Base-by-base conservation (phyloP, 345 rosid species). In the Citrus cavaleriei region DNA sequence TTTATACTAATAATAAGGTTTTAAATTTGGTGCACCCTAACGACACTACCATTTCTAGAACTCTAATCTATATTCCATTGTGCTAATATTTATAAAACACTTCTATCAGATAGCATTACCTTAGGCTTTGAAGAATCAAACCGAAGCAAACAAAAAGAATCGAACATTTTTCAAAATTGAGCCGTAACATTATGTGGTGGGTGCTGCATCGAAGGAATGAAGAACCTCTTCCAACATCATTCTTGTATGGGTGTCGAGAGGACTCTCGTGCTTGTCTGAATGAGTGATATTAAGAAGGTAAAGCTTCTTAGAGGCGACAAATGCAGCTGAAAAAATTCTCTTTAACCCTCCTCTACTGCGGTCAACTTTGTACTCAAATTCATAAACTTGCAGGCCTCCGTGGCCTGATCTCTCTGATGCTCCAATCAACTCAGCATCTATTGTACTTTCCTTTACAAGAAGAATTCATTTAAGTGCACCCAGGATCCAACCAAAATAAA, bases 331-430 rank as follows among this genome's bases (percentile, higher is more conserved):
- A 81, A 95, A 93, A 58, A 95, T 83, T 82, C 94, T 90, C 87
- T 91, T 92, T 82, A 91, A 82, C 55, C 98, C 98, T 78, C 98
- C 98, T 84, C 98, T 89, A 16, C 87, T 90, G 74, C 95, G 93
- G 81, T 95, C 96, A 32, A 92, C 79, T 81, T 72, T 87, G 87
- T 93, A 95, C 86, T 93, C 97, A 63, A 95, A 88, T 74, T 95
- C 98, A 19, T 93, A 95, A 2, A 92, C 92, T 81, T 89, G 86
- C 55, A 92, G 58, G 18, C 92, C 91, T 57, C 87, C 85, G 37
- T 77, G 73, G n/a, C 94, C 90, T 30, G 86, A 72, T 77, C 98
- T 88, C 83, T 95, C 97, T n/a, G 86, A 75, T 32, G 85, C 92
- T 83, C 88, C 88, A 58, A 95, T 82, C 74, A 95, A 88, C 81